These are phyloP conservation scores for Lactifluus volemus DNA, from an alignment of 768 basidiomycete genomes.

Conservation along the genomic window DNA sequence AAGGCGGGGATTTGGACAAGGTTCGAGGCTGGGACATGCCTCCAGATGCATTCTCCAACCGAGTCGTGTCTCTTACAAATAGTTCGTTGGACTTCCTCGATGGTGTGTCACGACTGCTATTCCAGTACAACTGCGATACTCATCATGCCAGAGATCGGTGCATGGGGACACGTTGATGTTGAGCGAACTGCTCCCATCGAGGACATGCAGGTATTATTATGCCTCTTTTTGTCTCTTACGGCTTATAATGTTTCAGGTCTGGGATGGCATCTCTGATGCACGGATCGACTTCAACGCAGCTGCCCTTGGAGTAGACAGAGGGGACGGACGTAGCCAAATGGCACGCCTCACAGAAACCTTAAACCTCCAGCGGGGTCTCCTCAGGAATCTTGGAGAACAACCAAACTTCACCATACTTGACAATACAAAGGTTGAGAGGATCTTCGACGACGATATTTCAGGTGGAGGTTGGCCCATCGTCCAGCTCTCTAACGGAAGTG, in stretches of 20 bases:
- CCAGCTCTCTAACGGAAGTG: slow-evolving; percentile 56
- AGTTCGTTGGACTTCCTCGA: slow-evolving; percentile 57
- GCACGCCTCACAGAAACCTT: slow-evolving; percentile 85
- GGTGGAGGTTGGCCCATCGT: slow-evolving; percentile 76
- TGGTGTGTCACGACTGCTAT: slow-evolving; percentile 32
- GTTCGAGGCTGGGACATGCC: slow-evolving; percentile 57
- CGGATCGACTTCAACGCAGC: slow-evolving; percentile 62
- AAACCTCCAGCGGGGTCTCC: slow-evolving; percentile 81
- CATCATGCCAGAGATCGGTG: slow-evolving; percentile 54
- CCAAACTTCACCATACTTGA: slow-evolving; percentile 58
- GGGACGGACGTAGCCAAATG: slow-evolving; percentile 41
- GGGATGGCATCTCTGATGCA: slow-evolving; percentile 85
- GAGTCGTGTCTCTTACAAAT: slow-evolving; percentile 81
- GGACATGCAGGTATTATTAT: slow-evolving; percentile 66
- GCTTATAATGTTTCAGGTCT: slow-evolving; percentile 44
- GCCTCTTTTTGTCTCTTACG: slow-evolving; percentile 1
- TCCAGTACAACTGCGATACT: background rate
- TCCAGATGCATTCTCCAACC: slow-evolving; percentile 58
- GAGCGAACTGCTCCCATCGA: slow-evolving; percentile 63
- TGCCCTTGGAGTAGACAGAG: slow-evolving; percentile 30
- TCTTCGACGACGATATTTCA: slow-evolving; percentile 39
- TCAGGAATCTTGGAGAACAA: slow-evolving; percentile 49
- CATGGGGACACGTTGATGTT: slow-evolving; percentile 71
- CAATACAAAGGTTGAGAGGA: slow-evolving; percentile 64
- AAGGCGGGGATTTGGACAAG: slow-evolving; percentile 68